These are phyloP conservation scores for Hanseniaspora taiwanica DNA, from an alignment of 805 yeast genomes.

Conservation along the genomic window DNA sequence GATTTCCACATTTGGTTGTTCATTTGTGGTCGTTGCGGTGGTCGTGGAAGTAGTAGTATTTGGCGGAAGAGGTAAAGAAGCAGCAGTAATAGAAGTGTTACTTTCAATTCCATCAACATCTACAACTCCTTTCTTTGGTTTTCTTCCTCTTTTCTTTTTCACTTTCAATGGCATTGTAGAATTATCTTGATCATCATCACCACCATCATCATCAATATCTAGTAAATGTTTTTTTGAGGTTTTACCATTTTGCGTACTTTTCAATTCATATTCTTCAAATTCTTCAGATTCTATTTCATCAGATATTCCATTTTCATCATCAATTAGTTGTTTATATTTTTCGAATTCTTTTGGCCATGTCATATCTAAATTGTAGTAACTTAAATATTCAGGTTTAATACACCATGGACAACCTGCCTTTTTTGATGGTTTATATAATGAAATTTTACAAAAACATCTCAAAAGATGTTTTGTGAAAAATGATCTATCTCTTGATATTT, in stretches of 20 bases:
- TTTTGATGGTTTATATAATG: conserved; percentile 52
- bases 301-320: conserved; percentile 5
- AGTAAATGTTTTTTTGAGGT: too few relatives aligned
- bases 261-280: conserved; percentile 12
- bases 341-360: conserved; percentile 23
- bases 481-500: conserved; percentile 71
- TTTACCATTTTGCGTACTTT: too few relatives aligned
- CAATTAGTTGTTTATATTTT: conserved; percentile 18
- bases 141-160: conserved; percentile 9
- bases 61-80: too few relatives aligned
- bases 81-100: too few relatives aligned
- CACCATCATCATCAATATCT: conserved; percentile 14
- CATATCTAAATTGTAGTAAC: conserved; percentile 21
- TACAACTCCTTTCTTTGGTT: not conserved
- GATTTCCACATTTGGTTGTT: too few relatives aligned
- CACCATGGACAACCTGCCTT: conserved; percentile 96
- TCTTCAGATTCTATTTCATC: conserved; percentile 10
- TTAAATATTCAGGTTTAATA: conserved; percentile 53
- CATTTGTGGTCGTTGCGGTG: too few relatives aligned
- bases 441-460: conserved; percentile 73
- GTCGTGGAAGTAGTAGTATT: too few relatives aligned
- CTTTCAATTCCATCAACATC: too few relatives aligned
- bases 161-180: conserved; percentile 3
- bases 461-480: conserved; percentile 82
- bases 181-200: conserved; percentile 6